phyloP scores from a whole-genome alignment of 2,329 filamentous ascomycete genomes.

The Aspergillus cejpii region DNA sequence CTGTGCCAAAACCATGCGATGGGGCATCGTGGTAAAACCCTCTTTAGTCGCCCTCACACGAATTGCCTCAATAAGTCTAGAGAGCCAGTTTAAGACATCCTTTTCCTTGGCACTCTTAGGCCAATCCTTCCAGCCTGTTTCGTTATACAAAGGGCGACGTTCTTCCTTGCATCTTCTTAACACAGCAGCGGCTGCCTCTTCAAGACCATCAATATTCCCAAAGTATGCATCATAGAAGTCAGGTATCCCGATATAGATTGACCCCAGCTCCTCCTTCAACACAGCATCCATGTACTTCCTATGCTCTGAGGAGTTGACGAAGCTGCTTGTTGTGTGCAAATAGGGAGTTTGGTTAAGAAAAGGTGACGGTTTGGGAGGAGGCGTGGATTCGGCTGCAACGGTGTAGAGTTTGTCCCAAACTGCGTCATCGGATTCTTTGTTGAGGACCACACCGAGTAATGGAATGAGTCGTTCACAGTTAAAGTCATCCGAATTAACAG shows the following conservation, averaged over 20 bases:
- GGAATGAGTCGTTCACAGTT: slow-evolving; percentile 16
- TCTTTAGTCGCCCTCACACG: slow-evolving; percentile 7
- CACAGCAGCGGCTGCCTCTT: slow-evolving; percentile 16
- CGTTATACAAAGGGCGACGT: slow-evolving; percentile 19
- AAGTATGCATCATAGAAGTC: slow-evolving; percentile 24
- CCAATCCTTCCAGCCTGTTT: slow-evolving; percentile 25
- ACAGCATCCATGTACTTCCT: slow-evolving; percentile 22
- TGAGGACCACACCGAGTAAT: slow-evolving; percentile 13
- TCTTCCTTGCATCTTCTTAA: slow-evolving; percentile 23
- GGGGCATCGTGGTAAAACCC: neutral
- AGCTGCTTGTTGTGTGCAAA: slow-evolving; percentile 23
- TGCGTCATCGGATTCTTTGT: slow-evolving; percentile 7
- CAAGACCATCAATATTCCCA: slow-evolving; percentile 17
- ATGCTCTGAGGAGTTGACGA: slow-evolving; percentile 26
- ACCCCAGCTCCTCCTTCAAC: slow-evolving; percentile 24
- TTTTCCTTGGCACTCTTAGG: slow-evolving; percentile 21
- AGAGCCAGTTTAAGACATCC: slow-evolving; percentile 24
- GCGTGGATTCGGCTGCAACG: slow-evolving; percentile 15
- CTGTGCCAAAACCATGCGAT: slow-evolving; percentile 16
- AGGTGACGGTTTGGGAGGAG: slow-evolving; percentile 14
- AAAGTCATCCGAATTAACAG: slow-evolving; percentile 11
- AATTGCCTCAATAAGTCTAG: slow-evolving; percentile 10
- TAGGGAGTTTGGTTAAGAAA: slow-evolving; percentile 21
- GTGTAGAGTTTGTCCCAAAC: slow-evolving; percentile 21
- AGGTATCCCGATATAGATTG: slow-evolving; percentile 21